These are phyloP conservation scores for Aureobasidium melanogenum DNA, from an alignment of 2,329 filamentous ascomycete species.

Conservation along the genomic window DNA sequence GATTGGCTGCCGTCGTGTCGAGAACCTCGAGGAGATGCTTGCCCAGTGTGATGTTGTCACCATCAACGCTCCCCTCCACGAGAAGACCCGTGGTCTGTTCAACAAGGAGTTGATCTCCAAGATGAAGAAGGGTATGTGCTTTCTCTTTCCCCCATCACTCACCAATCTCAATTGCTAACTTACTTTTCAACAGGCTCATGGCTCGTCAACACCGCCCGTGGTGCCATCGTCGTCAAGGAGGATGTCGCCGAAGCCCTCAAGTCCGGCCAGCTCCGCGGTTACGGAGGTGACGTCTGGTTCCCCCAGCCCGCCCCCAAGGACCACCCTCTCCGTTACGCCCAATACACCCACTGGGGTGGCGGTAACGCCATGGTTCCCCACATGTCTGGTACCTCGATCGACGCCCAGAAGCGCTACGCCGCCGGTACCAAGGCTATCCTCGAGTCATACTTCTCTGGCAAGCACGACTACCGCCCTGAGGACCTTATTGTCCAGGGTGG, in stretches of 20 bases:
- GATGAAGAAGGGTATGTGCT: constrained; percentile 82
- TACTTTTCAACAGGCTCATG: constrained; percentile 59
- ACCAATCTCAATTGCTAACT: neutral
- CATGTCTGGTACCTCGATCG: constrained; percentile 98
- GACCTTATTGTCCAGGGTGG: constrained; percentile 86
- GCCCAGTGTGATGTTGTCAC: constrained; percentile 93
- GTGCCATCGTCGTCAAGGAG: constrained; percentile 98
- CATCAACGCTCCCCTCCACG: constrained; percentile 98
- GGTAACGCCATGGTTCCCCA: constrained; percentile 98
- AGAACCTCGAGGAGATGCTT: constrained; percentile 85
- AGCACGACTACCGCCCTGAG: constrained; percentile 77
- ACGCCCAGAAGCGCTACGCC: constrained; percentile 71
- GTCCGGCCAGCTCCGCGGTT: constrained; percentile 81
- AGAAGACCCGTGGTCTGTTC: constrained; percentile 93
- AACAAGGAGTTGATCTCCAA: constrained; percentile 97
- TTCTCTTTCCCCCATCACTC: too few relatives aligned
- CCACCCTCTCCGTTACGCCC: constrained; percentile 80
- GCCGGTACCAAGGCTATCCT: constrained; percentile 71
- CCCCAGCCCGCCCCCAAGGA: constrained; percentile 92
- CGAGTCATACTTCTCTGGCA: constrained; percentile 80
- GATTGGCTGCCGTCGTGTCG: constrained; percentile 88
- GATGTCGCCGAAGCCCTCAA: constrained; percentile 92
- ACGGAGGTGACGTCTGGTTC: constrained; percentile 91
- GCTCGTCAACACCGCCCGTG: constrained; percentile 97
- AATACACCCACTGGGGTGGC: constrained; percentile 84